These are phyloP conservation scores for Canna indica DNA, from an alignment of 176 grass and related monocot genomes.

Conservation along the genomic window DNA sequence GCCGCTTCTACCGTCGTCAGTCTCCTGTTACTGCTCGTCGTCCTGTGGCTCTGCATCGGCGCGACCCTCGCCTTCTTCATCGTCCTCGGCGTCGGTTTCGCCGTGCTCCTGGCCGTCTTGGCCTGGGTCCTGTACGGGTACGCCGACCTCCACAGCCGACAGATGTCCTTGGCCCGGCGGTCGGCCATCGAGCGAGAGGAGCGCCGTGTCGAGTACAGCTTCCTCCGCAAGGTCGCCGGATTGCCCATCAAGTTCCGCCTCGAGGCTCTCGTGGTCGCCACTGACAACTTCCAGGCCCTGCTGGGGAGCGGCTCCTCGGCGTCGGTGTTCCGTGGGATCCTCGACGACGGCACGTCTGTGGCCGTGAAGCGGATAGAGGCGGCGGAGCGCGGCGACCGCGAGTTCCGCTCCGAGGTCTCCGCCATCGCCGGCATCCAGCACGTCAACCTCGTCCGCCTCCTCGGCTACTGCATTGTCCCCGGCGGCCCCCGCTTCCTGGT, in stretches of 20 bases:
- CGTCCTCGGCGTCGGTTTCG: neutral
- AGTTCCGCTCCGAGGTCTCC: constrained; percentile 35
- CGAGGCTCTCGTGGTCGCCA: constrained; percentile 16
- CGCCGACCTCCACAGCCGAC: neutral
- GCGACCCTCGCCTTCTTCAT: constrained; percentile 11
- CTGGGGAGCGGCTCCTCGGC: constrained; percentile 43
- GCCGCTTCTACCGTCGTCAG: neutral
- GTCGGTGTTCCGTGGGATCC: constrained; percentile 34
- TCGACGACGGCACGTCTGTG: constrained; percentile 41
- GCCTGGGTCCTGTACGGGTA: constrained; percentile 11
- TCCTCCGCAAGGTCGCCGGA: constrained; percentile 21
- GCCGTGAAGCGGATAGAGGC: constrained; percentile 40
- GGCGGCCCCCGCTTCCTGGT: constrained; percentile 29
- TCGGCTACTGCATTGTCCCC: constrained; percentile 37
- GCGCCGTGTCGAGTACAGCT: constrained; percentile 24
- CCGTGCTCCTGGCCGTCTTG: constrained; percentile 1
- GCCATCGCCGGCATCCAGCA: constrained; percentile 44
- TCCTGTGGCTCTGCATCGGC: constrained; percentile 21
- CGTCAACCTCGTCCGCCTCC: constrained; percentile 38
- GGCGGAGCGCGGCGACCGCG: constrained; percentile 18
- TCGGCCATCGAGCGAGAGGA: constrained; percentile 9
- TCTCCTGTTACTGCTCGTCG: neutral
- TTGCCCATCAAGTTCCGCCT: constrained; percentile 15
- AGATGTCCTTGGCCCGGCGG: constrained; percentile 15
- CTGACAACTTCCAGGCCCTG: constrained; percentile 20